Evolutionary conservation across 1,284 basidiomycete species (phyloP).

Genomic region (Cystodermella granulosa): DNA sequence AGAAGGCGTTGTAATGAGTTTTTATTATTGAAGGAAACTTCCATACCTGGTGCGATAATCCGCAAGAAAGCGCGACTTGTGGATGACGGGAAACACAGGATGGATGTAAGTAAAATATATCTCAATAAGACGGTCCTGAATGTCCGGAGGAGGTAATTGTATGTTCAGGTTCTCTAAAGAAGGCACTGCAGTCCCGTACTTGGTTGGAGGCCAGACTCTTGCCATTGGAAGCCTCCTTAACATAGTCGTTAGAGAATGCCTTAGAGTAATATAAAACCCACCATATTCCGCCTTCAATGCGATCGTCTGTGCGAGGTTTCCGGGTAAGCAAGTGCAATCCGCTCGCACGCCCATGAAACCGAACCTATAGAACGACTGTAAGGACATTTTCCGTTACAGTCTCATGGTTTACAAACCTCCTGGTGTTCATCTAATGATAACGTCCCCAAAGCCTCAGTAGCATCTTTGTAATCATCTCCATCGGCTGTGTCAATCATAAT

Average conservation of each 20-base stretch:
- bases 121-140: slow-evolving; percentile 64
- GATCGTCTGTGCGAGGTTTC: slow-evolving; percentile 59
- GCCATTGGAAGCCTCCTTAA: slow-evolving; percentile 71
- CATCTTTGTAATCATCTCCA: slow-evolving; percentile 42
- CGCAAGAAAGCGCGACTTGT: slow-evolving; percentile 64
- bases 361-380: slow-evolving; percentile 51
- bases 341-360: slow-evolving; percentile 69
- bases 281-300: slow-evolving; percentile 74
- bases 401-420: slow-evolving; percentile 46
- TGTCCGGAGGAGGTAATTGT: slow-evolving; percentile 50
- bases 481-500: slow-evolving; percentile 30
- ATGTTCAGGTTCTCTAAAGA: slow-evolving; percentile 45
- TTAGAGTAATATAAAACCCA: slow-evolving; percentile 25
- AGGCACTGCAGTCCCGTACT: slow-evolving; percentile 36
- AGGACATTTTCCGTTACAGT: not conserved
- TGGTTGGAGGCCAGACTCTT: slow-evolving; percentile 64
- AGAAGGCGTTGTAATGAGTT: no score
- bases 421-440: slow-evolving; percentile 78
- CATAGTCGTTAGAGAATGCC: slow-evolving; percentile 1
- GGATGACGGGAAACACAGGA: slow-evolving; percentile 70
- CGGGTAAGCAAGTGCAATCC: slow-evolving; percentile 72
- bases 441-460: slow-evolving; percentile 60
- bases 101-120: slow-evolving; percentile 80
- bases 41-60: slow-evolving; percentile 60
- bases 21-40: no score